A percentile compares a stretch with the other conserved stretches of the same genome.
Evolutionary conservation across 306 rosid species (phyloP).

Genomic region (Malus sieversii): DNA sequence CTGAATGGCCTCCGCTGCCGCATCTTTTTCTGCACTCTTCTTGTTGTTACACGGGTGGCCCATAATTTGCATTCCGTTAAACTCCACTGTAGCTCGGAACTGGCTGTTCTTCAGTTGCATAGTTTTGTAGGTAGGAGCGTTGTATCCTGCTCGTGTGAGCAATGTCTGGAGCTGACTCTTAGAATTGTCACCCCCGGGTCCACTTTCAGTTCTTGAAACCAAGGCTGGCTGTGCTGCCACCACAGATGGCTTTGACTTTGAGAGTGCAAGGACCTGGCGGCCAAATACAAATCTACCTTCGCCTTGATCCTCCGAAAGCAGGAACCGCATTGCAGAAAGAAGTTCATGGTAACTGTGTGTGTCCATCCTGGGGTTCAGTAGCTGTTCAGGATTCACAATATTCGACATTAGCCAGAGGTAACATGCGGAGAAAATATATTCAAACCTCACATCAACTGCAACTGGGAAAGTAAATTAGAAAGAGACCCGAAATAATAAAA

Average conservation of each 20-base stretch:
- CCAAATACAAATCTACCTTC: constrained; percentile 76
- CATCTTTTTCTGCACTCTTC: constrained; percentile 93
- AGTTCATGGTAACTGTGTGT: constrained; percentile 52
- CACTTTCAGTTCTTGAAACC: constrained; percentile 83
- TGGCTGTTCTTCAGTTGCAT: constrained; percentile 57
- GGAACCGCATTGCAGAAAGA: constrained; percentile 65
- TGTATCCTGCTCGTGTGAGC: constrained; percentile 80
- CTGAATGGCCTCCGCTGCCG: constrained; percentile 88
- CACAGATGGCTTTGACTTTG: constrained; percentile 37
- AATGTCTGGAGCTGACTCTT: constrained; percentile 93
- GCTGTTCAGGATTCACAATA: constrained; percentile 37
- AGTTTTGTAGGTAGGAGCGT: constrained; percentile 66
- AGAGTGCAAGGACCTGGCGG: constrained; percentile 43
- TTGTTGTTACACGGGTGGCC: constrained; percentile 86
- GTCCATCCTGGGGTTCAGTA: constrained; percentile 65
- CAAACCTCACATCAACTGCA: not conserved
- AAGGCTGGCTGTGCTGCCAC: constrained; percentile 32
- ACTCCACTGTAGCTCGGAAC: constrained; percentile 64
- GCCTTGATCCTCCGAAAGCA: constrained; percentile 49
- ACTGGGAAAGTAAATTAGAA: not conserved
- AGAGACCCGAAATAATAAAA: not conserved
- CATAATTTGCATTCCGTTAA: constrained; percentile 67
- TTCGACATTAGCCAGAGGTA: constrained; percentile 1
- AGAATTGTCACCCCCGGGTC: constrained; percentile 97
- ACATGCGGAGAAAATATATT: not conserved